These are phyloP conservation scores for Niveomyces coronatus DNA, from an alignment of 2,329 filamentous ascomycete genomes.

Conservation along the genomic window DNA sequence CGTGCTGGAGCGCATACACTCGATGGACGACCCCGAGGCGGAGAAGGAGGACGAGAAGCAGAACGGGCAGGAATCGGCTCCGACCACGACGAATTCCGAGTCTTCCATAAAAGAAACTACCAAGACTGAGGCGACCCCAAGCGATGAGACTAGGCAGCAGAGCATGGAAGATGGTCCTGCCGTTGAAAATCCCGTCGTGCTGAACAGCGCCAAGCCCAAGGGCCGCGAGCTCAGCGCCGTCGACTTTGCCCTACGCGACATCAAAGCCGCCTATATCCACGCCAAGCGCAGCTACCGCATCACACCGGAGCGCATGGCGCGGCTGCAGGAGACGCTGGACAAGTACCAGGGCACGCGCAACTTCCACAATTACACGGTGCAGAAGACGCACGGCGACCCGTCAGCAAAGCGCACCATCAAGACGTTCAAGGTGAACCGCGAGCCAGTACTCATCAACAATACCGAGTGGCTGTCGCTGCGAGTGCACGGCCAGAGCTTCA, in stretches of 20 bases:
- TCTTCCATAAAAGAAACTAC: constrained; percentile 14
- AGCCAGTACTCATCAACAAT: constrained; percentile 75
- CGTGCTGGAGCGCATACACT: constrained; percentile 53
- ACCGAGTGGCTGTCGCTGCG: constrained; percentile 95
- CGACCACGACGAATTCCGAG: constrained; percentile 13
- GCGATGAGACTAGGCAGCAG: too few species aligned
- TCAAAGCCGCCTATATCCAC: constrained; percentile 71
- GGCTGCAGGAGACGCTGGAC: constrained; percentile 65
- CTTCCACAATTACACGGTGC: constrained; percentile 96
- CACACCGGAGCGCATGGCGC: constrained; percentile 56
- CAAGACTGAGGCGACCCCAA: constrained; percentile 12
- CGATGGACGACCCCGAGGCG: constrained; percentile 13
- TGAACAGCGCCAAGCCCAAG: constrained; percentile 27
- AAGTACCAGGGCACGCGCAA: constrained; percentile 77
- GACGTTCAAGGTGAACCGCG: constrained; percentile 68
- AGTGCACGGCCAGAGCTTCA: constrained; percentile 96
- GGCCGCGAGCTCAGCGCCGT: constrained; percentile 38
- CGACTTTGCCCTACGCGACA: constrained; percentile 56
- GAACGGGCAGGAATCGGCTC: constrained; percentile 15
- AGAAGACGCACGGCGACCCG: constrained; percentile 71
- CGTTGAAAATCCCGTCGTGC: constrained; percentile 14
- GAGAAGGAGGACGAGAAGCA: constrained; percentile 16
- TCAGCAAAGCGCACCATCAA: constrained; percentile 87
- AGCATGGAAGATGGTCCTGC: constrained; percentile 1
- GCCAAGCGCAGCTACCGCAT: constrained; percentile 84